phyloP scores from a whole-genome alignment of 495 filamentous ascomycete species.

The Podospora bellae-mahoneyi region DNA sequence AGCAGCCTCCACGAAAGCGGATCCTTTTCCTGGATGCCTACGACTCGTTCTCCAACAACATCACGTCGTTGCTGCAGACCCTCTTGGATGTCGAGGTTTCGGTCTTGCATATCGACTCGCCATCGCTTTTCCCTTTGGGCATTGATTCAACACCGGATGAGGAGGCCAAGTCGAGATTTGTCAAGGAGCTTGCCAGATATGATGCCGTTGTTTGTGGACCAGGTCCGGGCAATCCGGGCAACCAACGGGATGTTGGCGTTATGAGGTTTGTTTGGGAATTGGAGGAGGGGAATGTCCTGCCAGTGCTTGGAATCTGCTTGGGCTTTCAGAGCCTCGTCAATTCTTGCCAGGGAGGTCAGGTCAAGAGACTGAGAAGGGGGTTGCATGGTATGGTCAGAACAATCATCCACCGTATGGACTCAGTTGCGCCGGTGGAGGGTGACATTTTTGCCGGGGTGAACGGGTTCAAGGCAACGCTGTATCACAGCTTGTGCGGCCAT shows the following conservation, averaged over 20 bases:
- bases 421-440: constrained; percentile 19
- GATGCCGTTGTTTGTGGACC: constrained; percentile 78
- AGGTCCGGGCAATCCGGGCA: constrained; percentile 65
- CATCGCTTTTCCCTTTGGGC: constrained; percentile 26
- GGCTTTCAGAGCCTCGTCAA: constrained; percentile 83
- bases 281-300: constrained; percentile 53
- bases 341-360: constrained; percentile 56
- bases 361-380: constrained; percentile 61
- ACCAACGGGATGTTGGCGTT: constrained; percentile 68
- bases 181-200: constrained; percentile 54
- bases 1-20: constrained; percentile 21
- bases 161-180: constrained; percentile 29
- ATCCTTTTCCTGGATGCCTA: constrained; percentile 91
- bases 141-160: constrained; percentile 3
- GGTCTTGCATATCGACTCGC: constrained; percentile 67
- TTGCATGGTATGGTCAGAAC: constrained; percentile 76
- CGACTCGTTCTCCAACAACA: constrained; percentile 95
- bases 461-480: constrained; percentile 69
- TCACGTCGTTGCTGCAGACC: constrained; percentile 70
- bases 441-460: constrained; percentile 52
- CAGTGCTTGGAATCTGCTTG: constrained; percentile 85
- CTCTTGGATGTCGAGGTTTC: constrained; percentile 62
- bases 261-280: constrained; percentile 76
- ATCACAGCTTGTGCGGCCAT: constrained; percentile 80
- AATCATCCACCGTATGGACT: constrained; percentile 51